Percentiles rank a stretch among this genome's conserved stretches.
phyloP scores from a whole-genome alignment of 345 rosid species.

The Clausena lansium region DNA sequence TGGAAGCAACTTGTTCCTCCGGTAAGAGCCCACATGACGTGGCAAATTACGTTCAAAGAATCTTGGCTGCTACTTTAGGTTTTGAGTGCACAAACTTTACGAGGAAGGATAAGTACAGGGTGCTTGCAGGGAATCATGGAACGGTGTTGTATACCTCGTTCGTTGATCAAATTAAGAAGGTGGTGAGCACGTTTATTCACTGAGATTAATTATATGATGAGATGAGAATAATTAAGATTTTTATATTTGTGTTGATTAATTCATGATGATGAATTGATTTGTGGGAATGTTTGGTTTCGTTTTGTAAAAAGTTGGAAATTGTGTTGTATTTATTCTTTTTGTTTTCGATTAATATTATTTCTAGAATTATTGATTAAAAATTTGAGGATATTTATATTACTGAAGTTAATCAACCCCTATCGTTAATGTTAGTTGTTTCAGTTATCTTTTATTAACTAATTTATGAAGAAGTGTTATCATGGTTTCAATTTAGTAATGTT shows the following conservation, averaged over 20 bases:
- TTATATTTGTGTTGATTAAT: neutral
- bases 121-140: conserved; percentile 86
- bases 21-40: conserved; percentile 93
- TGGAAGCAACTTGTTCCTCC: conserved; percentile 80
- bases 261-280: neutral
- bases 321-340: neutral
- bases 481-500: too few species aligned
- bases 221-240: neutral
- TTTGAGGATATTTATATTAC: too few species aligned
- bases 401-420: neutral
- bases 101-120: conserved; percentile 79
- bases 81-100: conserved; percentile 94
- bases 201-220: neutral
- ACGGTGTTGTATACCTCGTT: conserved; percentile 56
- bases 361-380: neutral
- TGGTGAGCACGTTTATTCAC: conserved; percentile 45
- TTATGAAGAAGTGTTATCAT: too few species aligned
- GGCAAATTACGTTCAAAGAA: conserved; percentile 85
- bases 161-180: conserved; percentile 50
- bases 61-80: conserved; percentile 78
- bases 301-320: conserved; percentile 9
- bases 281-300: neutral
- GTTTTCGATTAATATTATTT: neutral
- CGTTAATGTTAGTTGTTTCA: neutral
- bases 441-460: neutral